Evolutionary conservation across 768 basidiomycete genomes (phyloP).

Genomic region (Crucibulum laeve): DNA sequence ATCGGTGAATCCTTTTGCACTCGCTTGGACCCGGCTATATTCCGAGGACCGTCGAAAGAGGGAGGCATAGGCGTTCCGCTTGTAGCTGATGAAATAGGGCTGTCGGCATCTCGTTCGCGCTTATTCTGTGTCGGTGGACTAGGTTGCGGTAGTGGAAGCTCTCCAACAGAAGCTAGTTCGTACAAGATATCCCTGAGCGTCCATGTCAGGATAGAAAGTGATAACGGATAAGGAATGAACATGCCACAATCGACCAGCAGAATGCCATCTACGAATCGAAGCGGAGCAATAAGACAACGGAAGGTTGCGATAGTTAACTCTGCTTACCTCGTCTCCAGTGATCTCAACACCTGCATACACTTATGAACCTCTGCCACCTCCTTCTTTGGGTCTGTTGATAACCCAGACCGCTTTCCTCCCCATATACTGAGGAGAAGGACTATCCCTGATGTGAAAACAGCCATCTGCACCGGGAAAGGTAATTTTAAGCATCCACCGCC

Average conservation of each 20-base stretch:
- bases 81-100: slow-evolving; percentile 23
- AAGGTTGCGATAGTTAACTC: background rate
- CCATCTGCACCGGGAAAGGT: slow-evolving; percentile 22
- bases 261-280: slow-evolving; percentile 24
- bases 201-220: slow-evolving; percentile 19
- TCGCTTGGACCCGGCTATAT: slow-evolving; percentile 33
- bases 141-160: slow-evolving; percentile 59
- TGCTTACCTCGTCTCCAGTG: slow-evolving; percentile 25
- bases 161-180: slow-evolving; percentile 68
- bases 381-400: slow-evolving; percentile 41
- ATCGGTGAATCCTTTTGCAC: slow-evolving; percentile 12
- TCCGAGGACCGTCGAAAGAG: slow-evolving; percentile 17
- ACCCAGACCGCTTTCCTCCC: slow-evolving; percentile 52
- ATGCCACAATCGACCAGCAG: slow-evolving; percentile 42
- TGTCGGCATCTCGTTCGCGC: slow-evolving; percentile 60
- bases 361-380: slow-evolving; percentile 65
- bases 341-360: slow-evolving; percentile 51
- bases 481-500: background rate
- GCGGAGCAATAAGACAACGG: background rate
- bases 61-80: background rate
- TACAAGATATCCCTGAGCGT: slow-evolving; percentile 62
- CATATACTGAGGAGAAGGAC: slow-evolving; percentile 66
- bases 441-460: slow-evolving; percentile 43
- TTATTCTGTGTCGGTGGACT: slow-evolving; percentile 51
- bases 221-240: slow-evolving; percentile 1